phyloP scores from a whole-genome alignment of 2,329 filamentous ascomycete genomes.

The Metarhizium robertsii region DNA sequence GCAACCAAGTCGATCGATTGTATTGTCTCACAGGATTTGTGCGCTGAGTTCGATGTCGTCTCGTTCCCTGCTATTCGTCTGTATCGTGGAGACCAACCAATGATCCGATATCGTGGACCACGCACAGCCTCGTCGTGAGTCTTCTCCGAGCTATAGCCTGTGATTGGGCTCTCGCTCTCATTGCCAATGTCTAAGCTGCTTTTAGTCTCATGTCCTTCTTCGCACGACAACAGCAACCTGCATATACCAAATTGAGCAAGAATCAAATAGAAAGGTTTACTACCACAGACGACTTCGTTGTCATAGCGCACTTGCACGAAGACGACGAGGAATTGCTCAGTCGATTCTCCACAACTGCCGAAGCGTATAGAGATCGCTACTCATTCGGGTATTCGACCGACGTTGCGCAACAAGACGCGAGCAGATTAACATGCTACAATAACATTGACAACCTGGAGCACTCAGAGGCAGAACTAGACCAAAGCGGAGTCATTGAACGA shows the following conservation, averaged over 20 bases:
- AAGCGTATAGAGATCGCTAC: constrained; percentile 28
- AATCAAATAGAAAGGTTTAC: constrained; percentile 20
- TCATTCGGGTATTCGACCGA: constrained; percentile 27
- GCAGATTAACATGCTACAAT: no score
- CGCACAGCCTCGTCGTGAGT: constrained; percentile 27
- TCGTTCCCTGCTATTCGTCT: not conserved
- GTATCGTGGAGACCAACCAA: no score
- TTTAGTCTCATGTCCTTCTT: not conserved
- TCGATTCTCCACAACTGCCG: constrained; percentile 23
- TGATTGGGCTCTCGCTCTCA: no score
- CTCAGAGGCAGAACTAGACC: constrained; percentile 2
- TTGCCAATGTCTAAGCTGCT: constrained; percentile 17
- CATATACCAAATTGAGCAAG: constrained; percentile 9
- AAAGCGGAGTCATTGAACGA: constrained; percentile 13
- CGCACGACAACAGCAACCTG: constrained; percentile 16
- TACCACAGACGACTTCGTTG: constrained; percentile 27
- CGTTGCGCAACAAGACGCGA: no score
- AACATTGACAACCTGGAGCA: no score
- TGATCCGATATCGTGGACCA: constrained; percentile 31
- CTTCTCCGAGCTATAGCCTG: no score
- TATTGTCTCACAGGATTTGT: no score
- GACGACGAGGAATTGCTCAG: constrained; percentile 14
- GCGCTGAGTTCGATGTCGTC: no score
- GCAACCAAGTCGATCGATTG: no score
- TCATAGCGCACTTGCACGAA: constrained; percentile 23